phyloP scores from a whole-genome alignment of 2,329 filamentous ascomycete genomes.

The Colletotrichum theobromicola region DNA sequence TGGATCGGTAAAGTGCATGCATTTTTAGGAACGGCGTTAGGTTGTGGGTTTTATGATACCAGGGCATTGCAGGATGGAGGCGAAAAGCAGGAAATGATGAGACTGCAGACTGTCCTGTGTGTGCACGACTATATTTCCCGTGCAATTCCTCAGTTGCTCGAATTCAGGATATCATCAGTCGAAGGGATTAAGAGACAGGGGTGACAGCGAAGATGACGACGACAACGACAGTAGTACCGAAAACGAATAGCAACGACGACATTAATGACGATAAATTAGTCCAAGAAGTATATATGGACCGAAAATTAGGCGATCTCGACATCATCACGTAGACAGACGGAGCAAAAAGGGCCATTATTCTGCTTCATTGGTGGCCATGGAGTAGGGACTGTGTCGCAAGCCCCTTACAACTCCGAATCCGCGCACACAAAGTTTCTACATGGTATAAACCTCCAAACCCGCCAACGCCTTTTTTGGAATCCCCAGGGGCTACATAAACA shows the following conservation, averaged over 20 bases:
- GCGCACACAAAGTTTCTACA: constrained; percentile 18
- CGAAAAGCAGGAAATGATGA: neutral
- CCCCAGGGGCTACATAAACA: constrained; percentile 10
- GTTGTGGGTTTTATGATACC: constrained; percentile 5
- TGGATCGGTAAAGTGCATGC: neutral
- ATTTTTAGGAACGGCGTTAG: neutral
- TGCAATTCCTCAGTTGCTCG: neutral
- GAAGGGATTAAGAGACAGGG: accelerated
- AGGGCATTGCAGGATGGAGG: neutral
- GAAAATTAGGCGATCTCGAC: neutral
- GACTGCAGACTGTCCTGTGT: accelerated
- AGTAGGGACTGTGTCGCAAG: neutral
- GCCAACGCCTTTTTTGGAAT: constrained; percentile 8
- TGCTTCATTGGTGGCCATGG: constrained; percentile 23
- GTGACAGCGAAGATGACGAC: neutral
- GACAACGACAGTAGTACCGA: neutral
- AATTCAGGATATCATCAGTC: neutral
- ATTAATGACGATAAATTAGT: neutral
- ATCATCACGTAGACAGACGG: neutral
- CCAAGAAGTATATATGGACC: neutral
- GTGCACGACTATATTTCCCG: neutral
- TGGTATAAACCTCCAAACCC: constrained; percentile 10
- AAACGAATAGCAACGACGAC: too few species aligned
- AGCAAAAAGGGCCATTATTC: constrained; percentile 20
- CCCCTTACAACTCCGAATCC: constrained; percentile 6